Base-by-base conservation (phyloP, 1,284 basidiomycete genomes). In the Porodaedalea pini region DNA sequence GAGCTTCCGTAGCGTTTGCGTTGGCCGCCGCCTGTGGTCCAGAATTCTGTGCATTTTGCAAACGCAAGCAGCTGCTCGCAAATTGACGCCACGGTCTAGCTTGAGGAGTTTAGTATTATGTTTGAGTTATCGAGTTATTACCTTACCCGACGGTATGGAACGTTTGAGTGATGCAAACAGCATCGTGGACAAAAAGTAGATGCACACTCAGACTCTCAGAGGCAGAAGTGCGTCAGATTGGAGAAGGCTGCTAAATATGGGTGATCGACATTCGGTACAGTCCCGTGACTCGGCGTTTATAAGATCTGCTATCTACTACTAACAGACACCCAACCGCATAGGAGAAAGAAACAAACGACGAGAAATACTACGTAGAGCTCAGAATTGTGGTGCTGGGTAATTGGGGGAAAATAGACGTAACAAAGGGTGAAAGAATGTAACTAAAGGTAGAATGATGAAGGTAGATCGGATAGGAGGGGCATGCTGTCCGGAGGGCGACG, bases 1-100 rank as follows among this genome's bases (percentile, higher is more conserved):
- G 50, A 31, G 47, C 56, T 53, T 54, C 40, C 40, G 41, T 45
- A 15, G 27, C 50, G 25, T 58, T 50, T 15, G 34, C 21, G 13
- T 19, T 39, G n/a, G 34, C 17, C 8, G 41, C 17, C 40, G 23
- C 41, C 13, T 34, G 32, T 6, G 32, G 7, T 34, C 32, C 7
- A 17, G 27, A 10, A n/a, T 39, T n/a, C 37, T 15, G 23, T 17
- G 27, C n/a, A 15, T 36, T 41, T 27, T 54, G 40, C 10, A 53
- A 40, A 45, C 41, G 51, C 25, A 21, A 19, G 29, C 40, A 32
- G 15, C 19, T 36, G 31, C 10, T 21, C 13, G 41, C n/a, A 17
- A 54, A 54, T 32, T 23, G 25, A 11, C 40, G 40, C 17, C 11
- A 36, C 15, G 17, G 29, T 32, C 41, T 54, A 15, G 19, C 51